Conservation (phyloP, 1,284 basidiomycete genomes). For the Cutaneotrichosporon sp. region DNA sequence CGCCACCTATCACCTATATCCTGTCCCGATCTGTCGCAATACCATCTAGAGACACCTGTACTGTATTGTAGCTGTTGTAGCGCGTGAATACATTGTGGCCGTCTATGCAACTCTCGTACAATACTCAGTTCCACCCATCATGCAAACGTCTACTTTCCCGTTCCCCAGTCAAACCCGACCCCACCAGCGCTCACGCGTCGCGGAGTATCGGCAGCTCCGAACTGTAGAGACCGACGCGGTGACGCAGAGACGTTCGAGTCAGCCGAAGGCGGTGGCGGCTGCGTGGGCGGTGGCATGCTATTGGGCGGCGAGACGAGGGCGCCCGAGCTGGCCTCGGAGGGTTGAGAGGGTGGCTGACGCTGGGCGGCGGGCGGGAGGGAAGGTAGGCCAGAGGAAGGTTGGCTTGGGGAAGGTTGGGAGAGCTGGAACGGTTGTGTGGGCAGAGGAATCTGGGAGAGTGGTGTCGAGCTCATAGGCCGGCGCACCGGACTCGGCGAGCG, state of each 20-base stretch:
- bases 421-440: constrained; percentile 8
- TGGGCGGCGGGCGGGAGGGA: not conserved
- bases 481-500: constrained; percentile 16
- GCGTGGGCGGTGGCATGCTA: constrained; percentile 3
- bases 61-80: too few relatives aligned
- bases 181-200: constrained; percentile 7
- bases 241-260: constrained; percentile 1
- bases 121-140: not conserved
- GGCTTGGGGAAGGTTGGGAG: constrained; percentile 2
- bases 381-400: not conserved
- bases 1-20: not conserved
- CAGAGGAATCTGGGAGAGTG: constrained; percentile 13
- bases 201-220: constrained; percentile 9
- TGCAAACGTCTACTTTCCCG: constrained; percentile 7
- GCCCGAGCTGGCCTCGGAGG: constrained; percentile 5
- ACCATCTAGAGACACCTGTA: not conserved
- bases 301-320: constrained; percentile 3
- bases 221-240: constrained; percentile 3
- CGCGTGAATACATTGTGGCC: not conserved
- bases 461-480: constrained; percentile 7
- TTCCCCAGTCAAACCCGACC: constrained; percentile 18
- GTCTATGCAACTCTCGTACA: not conserved
- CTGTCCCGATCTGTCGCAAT: not conserved
- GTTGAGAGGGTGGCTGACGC: not conserved
- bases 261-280: not conserved